These are phyloP conservation scores for Zygosaccharomyces bailii DNA, from an alignment of 805 yeast species.

Conservation along the genomic window DNA sequence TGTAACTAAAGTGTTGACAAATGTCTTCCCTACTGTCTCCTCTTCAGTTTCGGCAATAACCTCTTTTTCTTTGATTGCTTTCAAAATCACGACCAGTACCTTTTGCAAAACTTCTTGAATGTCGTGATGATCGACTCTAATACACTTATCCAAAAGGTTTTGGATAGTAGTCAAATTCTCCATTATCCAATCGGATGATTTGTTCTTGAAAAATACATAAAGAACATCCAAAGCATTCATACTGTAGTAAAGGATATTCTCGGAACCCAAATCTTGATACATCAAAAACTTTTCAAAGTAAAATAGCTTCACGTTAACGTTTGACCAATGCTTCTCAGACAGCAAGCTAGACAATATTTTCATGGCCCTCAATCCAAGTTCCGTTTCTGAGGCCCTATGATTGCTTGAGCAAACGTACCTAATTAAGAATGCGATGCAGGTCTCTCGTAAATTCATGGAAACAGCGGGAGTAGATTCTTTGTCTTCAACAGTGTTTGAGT, in stretches of 20 bases:
- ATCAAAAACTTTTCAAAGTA: conserved; percentile 86
- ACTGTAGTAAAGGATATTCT: conserved; percentile 70
- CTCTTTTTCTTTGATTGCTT: conserved; percentile 54
- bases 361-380: conserved; percentile 75
- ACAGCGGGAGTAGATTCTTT: conserved; percentile 43
- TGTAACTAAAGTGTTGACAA: conserved; percentile 56
- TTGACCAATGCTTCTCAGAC: conserved; percentile 77
- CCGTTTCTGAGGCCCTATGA: conserved; percentile 79
- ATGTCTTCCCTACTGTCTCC: conserved; percentile 59
- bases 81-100: conserved; percentile 64
- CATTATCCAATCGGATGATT: conserved; percentile 72
- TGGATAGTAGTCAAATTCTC: conserved; percentile 67
- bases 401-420: conserved; percentile 84
- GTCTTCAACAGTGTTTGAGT: neutral
- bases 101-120: conserved; percentile 80
- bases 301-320: conserved; percentile 77
- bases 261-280: conserved; percentile 68
- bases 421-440: conserved; percentile 83
- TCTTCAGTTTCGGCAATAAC: conserved; percentile 49
- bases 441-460: conserved; percentile 79
- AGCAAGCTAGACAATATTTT: conserved; percentile 71
- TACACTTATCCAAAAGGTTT: conserved; percentile 70
- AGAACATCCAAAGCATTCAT: conserved; percentile 89
- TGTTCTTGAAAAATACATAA: conserved; percentile 76
- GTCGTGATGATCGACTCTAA: conserved; percentile 79